Conservation (phyloP, 1,139 yeast species). For the Candida sp. region DNA sequence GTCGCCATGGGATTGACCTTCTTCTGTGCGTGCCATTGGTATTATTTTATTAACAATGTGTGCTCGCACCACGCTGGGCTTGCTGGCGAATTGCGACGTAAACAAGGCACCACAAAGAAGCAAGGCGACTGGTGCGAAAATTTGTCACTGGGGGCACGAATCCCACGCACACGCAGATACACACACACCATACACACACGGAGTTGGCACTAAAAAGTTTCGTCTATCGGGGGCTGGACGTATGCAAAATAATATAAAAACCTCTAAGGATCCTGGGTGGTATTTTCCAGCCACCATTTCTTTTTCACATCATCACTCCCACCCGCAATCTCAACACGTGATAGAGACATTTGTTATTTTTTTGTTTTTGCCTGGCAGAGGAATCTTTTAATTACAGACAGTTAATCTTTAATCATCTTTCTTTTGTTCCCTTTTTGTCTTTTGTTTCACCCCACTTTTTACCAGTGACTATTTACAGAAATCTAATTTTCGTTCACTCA, state of each 20-base stretch:
- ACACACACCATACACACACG: background rate
- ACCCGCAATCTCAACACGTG: background rate
- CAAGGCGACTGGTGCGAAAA: background rate
- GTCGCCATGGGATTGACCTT: background rate
- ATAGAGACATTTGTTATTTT: background rate
- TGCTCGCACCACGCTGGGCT: background rate
- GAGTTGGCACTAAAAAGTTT: background rate
- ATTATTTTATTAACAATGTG: background rate
- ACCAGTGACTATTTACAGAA: background rate
- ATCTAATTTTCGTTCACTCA: background rate
- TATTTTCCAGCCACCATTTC: background rate
- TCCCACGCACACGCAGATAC: background rate
- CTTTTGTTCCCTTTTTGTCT: background rate
- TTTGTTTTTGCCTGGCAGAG: no score
- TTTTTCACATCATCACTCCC: background rate
- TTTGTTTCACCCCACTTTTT: slow-evolving; percentile 2
- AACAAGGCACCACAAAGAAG: background rate
- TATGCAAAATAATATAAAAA: background rate
- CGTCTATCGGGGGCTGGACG: background rate
- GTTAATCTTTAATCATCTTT: background rate
- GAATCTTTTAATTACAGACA: background rate
- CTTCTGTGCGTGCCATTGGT: background rate
- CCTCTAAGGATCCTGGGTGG: background rate
- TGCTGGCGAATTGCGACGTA: background rate
- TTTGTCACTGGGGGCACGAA: background rate